phyloP scores from a whole-genome alignment of 306 rosid species.

The Prunus davidiana region DNA sequence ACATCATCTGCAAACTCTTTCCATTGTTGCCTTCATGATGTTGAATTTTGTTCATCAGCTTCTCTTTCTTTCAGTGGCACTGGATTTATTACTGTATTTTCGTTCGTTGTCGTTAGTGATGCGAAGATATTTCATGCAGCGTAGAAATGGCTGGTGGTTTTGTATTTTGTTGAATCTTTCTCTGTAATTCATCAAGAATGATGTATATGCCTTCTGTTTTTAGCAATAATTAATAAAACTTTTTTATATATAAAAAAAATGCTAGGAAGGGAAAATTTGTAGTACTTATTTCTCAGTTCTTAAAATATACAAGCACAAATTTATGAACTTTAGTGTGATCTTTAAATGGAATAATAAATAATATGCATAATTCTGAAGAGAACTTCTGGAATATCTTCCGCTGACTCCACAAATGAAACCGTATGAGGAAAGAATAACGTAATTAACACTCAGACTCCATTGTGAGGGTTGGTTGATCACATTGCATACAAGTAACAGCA shows the following conservation, averaged over 20 bases:
- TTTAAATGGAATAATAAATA: neutral
- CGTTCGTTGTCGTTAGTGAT: neutral
- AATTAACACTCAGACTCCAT: slow-evolving; percentile 20
- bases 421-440: slow-evolving; percentile 15
- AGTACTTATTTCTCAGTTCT: neutral
- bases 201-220: neutral
- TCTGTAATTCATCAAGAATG: neutral
- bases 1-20: too few species aligned
- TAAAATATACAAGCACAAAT: neutral
- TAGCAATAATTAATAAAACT: too few species aligned
- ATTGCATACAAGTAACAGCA: slow-evolving; percentile 11
- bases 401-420: slow-evolving; percentile 8
- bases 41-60: too few species aligned
- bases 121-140: neutral
- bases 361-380: neutral
- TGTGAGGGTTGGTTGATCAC: slow-evolving; percentile 5
- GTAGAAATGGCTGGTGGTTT: neutral
- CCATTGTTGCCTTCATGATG: too few species aligned
- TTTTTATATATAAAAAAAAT: too few species aligned
- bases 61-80: too few species aligned
- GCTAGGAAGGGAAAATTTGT: neutral
- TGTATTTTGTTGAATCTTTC: neutral
- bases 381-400: slow-evolving; percentile 23
- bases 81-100: too few species aligned
- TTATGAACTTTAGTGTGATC: neutral